Percentiles rank a stretch among this genome's conserved stretches.
These are phyloP conservation scores for Rutstroemia sp. DNA, from an alignment of 2,329 filamentous ascomycete genomes.

Conservation along the genomic window DNA sequence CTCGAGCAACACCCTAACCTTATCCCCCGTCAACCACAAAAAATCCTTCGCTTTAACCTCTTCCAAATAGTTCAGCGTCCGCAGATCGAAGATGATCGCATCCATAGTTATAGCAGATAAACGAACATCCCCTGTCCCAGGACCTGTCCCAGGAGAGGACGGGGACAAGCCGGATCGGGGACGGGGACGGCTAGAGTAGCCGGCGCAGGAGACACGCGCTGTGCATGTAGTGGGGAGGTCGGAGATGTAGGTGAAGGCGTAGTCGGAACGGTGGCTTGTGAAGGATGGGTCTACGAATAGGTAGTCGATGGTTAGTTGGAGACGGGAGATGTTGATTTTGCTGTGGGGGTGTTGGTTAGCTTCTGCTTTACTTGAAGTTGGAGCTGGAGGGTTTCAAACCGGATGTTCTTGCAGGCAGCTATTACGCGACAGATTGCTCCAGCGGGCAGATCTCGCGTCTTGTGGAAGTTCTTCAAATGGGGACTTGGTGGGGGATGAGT, in stretches of 20 bases:
- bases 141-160: no score
- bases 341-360: neutral
- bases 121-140: constrained; percentile 9
- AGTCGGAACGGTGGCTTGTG: neutral
- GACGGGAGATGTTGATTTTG: constrained; percentile 14
- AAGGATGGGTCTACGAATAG: constrained; percentile 2
- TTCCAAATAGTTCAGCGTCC: constrained; percentile 10
- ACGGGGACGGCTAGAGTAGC: no score
- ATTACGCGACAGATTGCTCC: constrained; percentile 21
- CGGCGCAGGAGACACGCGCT: no score
- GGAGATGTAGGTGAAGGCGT: constrained; percentile 9
- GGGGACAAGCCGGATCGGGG: no score
- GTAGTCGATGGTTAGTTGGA: constrained; percentile 18
- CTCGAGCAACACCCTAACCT: constrained; percentile 3
- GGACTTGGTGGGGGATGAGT: constrained; percentile 18
- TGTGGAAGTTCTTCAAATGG: constrained; percentile 13
- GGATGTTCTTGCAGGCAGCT: constrained; percentile 15
- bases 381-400: constrained; percentile 2
- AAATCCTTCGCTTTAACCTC: constrained; percentile 11
- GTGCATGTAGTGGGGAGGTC: constrained; percentile 10
- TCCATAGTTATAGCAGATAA: constrained; percentile 12
- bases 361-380: neutral
- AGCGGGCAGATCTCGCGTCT: constrained; percentile 18
- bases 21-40: constrained; percentile 13
- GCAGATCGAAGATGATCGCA: constrained; percentile 13